These are phyloP conservation scores for Silene uniflora DNA, from an alignment of 148 eudicot species.

Conservation along the genomic window DNA sequence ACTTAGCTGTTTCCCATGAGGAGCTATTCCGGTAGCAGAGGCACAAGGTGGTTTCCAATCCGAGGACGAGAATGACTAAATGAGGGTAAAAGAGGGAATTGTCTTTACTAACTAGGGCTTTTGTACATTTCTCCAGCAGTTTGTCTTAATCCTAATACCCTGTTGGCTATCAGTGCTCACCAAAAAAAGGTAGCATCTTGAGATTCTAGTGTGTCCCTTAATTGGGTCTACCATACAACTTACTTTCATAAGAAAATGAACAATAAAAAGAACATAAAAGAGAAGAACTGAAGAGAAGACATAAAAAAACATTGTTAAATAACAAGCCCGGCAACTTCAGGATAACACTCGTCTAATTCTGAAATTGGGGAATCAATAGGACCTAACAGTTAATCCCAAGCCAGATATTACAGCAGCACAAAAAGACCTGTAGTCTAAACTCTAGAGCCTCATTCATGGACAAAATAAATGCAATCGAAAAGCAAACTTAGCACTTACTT, in stretches of 20 bases:
- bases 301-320: background rate
- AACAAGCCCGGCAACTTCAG: background rate
- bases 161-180: background rate
- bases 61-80: background rate
- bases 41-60: background rate
- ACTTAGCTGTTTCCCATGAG: background rate
- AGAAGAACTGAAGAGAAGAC: background rate
- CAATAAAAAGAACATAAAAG: background rate
- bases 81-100: background rate
- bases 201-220: background rate
- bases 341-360: background rate
- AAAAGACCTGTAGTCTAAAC: background rate
- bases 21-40: background rate
- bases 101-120: background rate
- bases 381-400: background rate
- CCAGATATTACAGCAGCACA: background rate
- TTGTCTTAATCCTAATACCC: background rate
- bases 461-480: slow-evolving; percentile 15
- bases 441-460: background rate
- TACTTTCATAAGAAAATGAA: background rate
- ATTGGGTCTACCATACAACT: background rate
- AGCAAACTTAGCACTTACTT: slow-evolving; percentile 58
- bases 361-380: background rate
- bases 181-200: background rate
- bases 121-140: background rate